These are phyloP conservation scores for Corylus heterophylla DNA, from an alignment of 306 rosid genomes.

Conservation along the genomic window DNA sequence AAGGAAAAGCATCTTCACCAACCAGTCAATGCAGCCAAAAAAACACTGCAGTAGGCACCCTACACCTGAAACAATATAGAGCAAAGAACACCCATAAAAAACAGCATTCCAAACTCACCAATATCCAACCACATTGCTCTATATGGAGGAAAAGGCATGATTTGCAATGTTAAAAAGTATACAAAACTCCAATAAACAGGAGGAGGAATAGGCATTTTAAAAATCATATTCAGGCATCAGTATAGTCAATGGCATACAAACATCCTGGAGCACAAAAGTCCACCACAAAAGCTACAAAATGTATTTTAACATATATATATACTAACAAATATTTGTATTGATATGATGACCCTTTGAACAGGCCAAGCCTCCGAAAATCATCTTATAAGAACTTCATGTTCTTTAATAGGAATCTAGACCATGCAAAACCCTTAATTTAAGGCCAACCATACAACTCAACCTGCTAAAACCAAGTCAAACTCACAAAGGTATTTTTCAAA, in stretches of 20 bases:
- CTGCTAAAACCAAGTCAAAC: not conserved
- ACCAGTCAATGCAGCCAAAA: no score
- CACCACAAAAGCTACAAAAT: not conserved
- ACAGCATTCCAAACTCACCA: no score
- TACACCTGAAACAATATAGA: no score
- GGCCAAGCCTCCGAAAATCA: not conserved
- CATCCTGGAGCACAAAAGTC: not conserved
- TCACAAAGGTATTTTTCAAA: slow-evolving; percentile 24
- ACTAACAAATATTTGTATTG: not conserved
- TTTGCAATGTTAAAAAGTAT: no score
- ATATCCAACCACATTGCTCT: no score
- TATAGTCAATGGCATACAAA: not conserved
- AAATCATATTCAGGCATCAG: not conserved
- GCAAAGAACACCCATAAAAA: no score
- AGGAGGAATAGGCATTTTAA: no score
- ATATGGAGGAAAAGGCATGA: no score
- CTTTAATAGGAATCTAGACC: not conserved
- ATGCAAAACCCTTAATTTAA: slow-evolving; percentile 9
- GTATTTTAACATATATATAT: not conserved
- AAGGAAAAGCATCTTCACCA: no score
- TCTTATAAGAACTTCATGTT: not conserved
- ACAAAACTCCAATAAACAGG: no score
- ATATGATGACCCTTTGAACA: not conserved
- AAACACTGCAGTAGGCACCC: no score
- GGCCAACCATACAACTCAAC: slow-evolving; percentile 1